phyloP scores from a whole-genome alignment of 2,329 filamentous ascomycete genomes.

The Calonectria pseudoreteaudii region DNA sequence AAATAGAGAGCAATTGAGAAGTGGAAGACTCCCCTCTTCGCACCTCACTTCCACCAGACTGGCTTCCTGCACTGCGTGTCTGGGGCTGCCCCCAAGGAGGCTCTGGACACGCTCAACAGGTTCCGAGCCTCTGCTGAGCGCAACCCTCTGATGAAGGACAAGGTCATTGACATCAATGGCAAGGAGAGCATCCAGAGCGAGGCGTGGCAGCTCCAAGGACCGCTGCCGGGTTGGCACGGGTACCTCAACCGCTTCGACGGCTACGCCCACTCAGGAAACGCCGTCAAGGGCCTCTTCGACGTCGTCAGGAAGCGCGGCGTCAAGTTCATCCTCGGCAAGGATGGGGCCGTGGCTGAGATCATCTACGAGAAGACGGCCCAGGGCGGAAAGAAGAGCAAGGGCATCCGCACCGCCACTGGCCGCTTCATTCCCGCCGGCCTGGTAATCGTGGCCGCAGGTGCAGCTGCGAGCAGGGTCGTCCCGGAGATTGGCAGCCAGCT shows the following conservation, averaged over 20 bases:
- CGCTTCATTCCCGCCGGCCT: constrained; percentile 46
- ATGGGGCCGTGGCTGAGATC: constrained; percentile 42
- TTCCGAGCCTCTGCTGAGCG: constrained; percentile 54
- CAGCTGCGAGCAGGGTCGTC: constrained; percentile 57
- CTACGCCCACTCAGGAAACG: constrained; percentile 67
- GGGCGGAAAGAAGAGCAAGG: constrained; percentile 14
- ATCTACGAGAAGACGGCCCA: constrained; percentile 34
- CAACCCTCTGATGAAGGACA: constrained; percentile 53
- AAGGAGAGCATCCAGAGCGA: constrained; percentile 54
- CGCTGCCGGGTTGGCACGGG: constrained; percentile 62
- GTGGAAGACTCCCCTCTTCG: constrained; percentile 65
- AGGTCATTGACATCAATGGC: constrained; percentile 52
- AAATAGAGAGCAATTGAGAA: constrained; percentile 59
- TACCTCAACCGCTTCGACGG: constrained; percentile 70
- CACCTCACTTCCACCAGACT: constrained; percentile 60
- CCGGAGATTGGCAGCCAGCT: constrained; percentile 63
- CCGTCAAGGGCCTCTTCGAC: constrained; percentile 59
- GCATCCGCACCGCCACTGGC: constrained; percentile 29
- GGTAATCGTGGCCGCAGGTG: constrained; percentile 65
- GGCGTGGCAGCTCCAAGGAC: constrained; percentile 62
- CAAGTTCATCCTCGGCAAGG: constrained; percentile 40
- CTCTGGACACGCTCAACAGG: constrained; percentile 57
- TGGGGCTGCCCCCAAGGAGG: constrained; percentile 59
- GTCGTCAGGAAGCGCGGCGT: constrained; percentile 48
- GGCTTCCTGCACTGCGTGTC: constrained; percentile 61